Evolutionary conservation across 768 basidiomycete species (phyloP), one percentile per base, ranked within the genome.

Genomic region (Mycena rosella): DNA sequence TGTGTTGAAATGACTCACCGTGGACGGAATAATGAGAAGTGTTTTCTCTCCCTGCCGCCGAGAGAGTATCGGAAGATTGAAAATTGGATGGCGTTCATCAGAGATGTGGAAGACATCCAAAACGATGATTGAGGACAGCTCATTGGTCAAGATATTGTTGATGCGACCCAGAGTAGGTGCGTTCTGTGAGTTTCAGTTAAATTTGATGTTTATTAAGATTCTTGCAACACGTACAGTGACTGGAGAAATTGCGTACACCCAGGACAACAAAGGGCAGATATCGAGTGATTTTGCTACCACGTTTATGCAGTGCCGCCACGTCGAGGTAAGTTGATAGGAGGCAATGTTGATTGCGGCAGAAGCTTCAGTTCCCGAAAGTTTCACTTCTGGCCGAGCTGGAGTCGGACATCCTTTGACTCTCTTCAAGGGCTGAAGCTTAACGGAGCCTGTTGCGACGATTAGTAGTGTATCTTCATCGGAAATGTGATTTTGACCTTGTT

Each of bases 51-150:
- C 64, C 24, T 65, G 45, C 2, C 27, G 56, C 2, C 57, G 64
- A 9, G 44, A 36, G 3, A 65, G 48, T 22, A 52, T 59, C 0
- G 64, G 57, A 20, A 59, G 57, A 32, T 59, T 58, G 48, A 38
- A 65, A 8, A 65, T 34, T 9, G 42, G 26, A 20, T 65, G 56
- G 9, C 65, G 38, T 14, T 45, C 44, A 45, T 57, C 56, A 9
- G 42, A 44, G 18, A 57, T 29, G 17, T 26, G 42, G 14, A 57
- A 57, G 0, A 59, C 30, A 36, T 59, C 57, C 20, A 58, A 13
- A 32, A 58, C n/a, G 1, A 58, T 24, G 11, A 58, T n/a, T 14
- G 56, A 27, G 8, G 13, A 7, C 5, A 0, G 3, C 6, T 7
- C n/a, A 29, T 10, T 18, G 9, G 44, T 47, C 6, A 59, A 22